phyloP scores from a whole-genome alignment of 164 flowering plant genomes.

The Stephania japonica region DNA sequence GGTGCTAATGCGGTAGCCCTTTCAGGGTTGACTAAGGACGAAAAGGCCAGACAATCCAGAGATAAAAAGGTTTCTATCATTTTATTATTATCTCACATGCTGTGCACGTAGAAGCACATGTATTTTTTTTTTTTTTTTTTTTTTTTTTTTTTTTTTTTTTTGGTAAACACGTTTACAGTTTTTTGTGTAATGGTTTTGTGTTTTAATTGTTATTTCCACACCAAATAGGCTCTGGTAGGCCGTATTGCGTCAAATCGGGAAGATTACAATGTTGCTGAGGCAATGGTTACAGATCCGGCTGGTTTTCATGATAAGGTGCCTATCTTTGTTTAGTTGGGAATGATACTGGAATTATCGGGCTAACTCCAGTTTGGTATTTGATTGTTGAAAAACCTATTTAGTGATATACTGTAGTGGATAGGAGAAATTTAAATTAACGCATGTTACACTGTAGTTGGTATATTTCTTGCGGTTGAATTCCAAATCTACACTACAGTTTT shows the following conservation, averaged over 20 bases:
- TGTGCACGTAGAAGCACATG: background rate
- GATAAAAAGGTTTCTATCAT: constrained; percentile 67
- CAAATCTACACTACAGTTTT: background rate
- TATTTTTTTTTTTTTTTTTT: no score
- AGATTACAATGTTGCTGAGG: constrained; percentile 39
- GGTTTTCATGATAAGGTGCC: constrained; percentile 78
- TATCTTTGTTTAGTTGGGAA: background rate
- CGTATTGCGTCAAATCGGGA: constrained; percentile 40
- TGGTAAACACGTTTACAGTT: no score
- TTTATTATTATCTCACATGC: background rate
- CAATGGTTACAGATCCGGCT: constrained; percentile 59
- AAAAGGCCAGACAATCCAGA: constrained; percentile 43
- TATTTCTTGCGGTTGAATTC: background rate
- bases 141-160: no score
- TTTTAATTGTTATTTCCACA: constrained; percentile 6
- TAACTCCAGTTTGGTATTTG: background rate
- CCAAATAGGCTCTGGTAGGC: constrained; percentile 33
- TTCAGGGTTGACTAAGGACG: constrained; percentile 48
- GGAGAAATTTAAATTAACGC: background rate
- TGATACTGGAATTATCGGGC: background rate
- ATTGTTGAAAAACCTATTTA: background rate
- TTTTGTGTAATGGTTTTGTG: background rate
- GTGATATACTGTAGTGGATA: background rate
- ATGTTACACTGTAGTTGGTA: background rate
- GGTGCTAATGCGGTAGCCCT: constrained; percentile 33